These are phyloP conservation scores for Massariosphaeria phaeospora DNA, from an alignment of 495 filamentous ascomycete genomes.

Conservation along the genomic window DNA sequence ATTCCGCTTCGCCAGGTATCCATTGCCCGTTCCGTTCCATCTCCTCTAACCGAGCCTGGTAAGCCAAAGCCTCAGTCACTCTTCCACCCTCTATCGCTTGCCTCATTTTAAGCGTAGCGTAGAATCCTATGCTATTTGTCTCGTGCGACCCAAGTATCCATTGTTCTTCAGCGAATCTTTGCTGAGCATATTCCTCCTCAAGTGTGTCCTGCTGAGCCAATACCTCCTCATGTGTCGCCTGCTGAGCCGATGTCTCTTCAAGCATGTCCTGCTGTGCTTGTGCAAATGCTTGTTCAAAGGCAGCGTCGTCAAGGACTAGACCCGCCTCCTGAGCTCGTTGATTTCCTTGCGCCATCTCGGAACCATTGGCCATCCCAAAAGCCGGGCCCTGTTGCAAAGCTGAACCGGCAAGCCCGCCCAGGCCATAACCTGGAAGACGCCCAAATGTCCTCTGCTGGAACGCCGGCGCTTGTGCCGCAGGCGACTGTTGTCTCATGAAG, in stretches of 20 bases:
- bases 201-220: too few relatives aligned
- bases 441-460: conserved; percentile 16
- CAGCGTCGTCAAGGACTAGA: conserved; percentile 53
- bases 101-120: conserved; percentile 19
- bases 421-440: conserved; percentile 13
- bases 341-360: conserved; percentile 20
- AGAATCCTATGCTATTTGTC: too few relatives aligned
- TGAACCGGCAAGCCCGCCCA: conserved; percentile 17
- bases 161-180: too few relatives aligned
- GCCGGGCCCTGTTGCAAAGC: conserved; percentile 5
- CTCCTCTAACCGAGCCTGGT: conserved; percentile 10
- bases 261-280: conserved; percentile 34
- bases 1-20: conserved; percentile 20
- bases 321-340: conserved; percentile 22
- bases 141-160: too few relatives aligned
- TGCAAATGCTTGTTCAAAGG: conserved; percentile 61
- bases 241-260: too few relatives aligned
- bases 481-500: conserved; percentile 29
- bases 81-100: conserved; percentile 10
- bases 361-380: conserved; percentile 1
- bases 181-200: too few relatives aligned
- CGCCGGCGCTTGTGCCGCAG: conserved; percentile 3
- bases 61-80: neutral
- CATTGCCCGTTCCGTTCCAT: conserved; percentile 9
- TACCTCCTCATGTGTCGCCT: too few relatives aligned